These are phyloP conservation scores for Artemisia tridentata DNA, from an alignment of 129 eudicot species.

Conservation along the genomic window DNA sequence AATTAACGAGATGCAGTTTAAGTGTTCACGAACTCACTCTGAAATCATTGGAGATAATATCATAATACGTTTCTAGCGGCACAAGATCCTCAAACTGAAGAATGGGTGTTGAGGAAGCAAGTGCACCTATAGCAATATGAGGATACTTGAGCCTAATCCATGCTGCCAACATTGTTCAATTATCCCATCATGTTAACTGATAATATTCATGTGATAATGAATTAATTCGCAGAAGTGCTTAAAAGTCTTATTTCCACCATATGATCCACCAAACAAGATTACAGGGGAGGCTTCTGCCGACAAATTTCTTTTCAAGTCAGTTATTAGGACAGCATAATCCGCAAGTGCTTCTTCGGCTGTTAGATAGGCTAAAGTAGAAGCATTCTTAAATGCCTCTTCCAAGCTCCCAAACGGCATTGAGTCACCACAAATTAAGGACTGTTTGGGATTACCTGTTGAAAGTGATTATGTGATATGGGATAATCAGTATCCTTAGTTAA, in stretches of 20 bases:
- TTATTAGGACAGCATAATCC: constrained; percentile 71
- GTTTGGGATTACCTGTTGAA: too few relatives aligned
- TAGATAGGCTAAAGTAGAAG: constrained; percentile 59
- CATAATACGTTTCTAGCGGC: constrained; percentile 69
- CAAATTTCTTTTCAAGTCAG: constrained; percentile 69
- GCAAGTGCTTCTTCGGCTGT: constrained; percentile 92
- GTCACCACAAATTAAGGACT: constrained; percentile 36
- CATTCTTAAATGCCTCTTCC: constrained; percentile 66
- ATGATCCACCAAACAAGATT: constrained; percentile 92
- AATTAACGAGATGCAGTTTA: too few relatives aligned
- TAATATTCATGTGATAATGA: neutral
- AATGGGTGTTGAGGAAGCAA: constrained; percentile 90
- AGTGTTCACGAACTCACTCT: constrained; percentile 42
- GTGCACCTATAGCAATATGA: constrained; percentile 79
- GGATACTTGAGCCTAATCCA: constrained; percentile 98
- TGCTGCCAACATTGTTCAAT: constrained; percentile 76
- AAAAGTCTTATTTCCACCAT: constrained; percentile 83
- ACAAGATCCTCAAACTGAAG: constrained; percentile 91
- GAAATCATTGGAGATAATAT: constrained; percentile 72
- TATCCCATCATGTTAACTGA: neutral
- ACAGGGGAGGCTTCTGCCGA: constrained; percentile 88
- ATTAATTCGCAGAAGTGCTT: neutral
- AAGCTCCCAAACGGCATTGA: constrained; percentile 76
- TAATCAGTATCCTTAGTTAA: too few relatives aligned
- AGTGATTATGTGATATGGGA: too few relatives aligned